phyloP scores from a whole-genome alignment of 352 stramenopile species.

The Pythium plurisporium region DNA sequence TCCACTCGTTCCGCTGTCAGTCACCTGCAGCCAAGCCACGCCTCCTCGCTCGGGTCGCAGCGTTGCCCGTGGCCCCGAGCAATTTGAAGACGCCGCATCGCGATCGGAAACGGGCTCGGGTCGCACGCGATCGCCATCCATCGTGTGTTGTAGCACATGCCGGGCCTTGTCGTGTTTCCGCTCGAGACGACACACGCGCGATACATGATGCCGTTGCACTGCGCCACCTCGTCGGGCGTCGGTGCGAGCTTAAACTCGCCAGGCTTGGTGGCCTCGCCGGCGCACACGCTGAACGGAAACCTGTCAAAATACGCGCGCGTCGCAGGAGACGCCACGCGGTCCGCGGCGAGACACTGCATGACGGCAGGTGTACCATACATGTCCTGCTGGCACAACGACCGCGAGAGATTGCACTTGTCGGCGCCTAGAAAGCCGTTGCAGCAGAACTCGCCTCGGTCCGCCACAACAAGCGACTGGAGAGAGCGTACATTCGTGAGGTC shows the following conservation, averaged over 20 bases:
- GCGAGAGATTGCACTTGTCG: conserved; percentile 26
- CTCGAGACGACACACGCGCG: conserved; percentile 22
- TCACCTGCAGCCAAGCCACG: conserved; percentile 24
- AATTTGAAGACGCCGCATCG: conserved; percentile 7
- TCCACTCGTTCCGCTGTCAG: conserved; percentile 23
- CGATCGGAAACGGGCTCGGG: conserved; percentile 2
- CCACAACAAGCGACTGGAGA: conserved; percentile 19
- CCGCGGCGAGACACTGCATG: neutral
- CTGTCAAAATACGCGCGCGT: conserved; percentile 1
- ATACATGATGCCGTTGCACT: conserved; percentile 40
- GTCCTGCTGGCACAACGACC: conserved; percentile 3
- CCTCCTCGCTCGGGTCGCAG: neutral
- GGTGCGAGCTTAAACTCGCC: neutral
- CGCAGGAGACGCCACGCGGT: neutral
- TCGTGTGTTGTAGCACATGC: conserved; percentile 15
- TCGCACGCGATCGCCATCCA: conserved; percentile 11
- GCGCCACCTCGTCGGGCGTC: conserved; percentile 14
- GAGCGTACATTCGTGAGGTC: conserved; percentile 17
- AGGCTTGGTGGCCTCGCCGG: neutral
- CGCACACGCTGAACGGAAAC: neutral
- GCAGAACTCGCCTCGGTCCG: conserved; percentile 11
- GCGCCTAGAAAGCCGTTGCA: conserved; percentile 16
- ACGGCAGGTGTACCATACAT: neutral
- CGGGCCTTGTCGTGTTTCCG: neutral
- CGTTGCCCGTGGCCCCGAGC: neutral